Base-by-base conservation (phyloP, 1,284 basidiomycete genomes). In the Malassezia vespertilionis region DNA sequence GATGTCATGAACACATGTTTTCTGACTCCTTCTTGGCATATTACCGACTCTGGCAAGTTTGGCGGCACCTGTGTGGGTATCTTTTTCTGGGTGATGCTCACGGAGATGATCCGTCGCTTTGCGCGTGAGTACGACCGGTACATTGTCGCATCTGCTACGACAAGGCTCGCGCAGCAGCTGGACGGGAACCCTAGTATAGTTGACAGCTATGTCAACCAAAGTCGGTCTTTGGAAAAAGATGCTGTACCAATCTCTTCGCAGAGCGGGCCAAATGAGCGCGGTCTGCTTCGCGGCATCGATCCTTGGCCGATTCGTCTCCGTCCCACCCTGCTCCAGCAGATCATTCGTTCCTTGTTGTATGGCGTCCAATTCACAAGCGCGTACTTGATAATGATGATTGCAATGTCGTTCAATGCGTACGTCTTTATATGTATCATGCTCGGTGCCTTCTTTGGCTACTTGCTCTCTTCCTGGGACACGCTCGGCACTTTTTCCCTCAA, bases 381-480 rank as follows among this genome's bases (percentile, higher is more conserved):
- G 44, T 66, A 66, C 46, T 38, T 66, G 28, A 38, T 66, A 43
- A 66, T 66, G 63, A 46, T 66, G 23, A 59, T 64, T 33, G 54
- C 57, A 18, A 66, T 66, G 63, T 57, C 61, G 12, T 66, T 55
- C 52, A 66, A 66, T 53, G 63, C 61, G 30, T 66, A 59, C 58
- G 54, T 66, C 37, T 49, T 66, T 36, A 41, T 66, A 10, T 57
- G 57, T 9, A 60, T 66, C n/a, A 49, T 66, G 3, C 47, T 63
- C 11, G 63, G 63, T 21, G 56, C 58, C 9, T 52, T 63, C 38
- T 44, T 66, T 22, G 63, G 61, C 12, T 55, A 66, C 55, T 64
- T 66, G 34, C 53, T 58, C 37, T 57, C 62, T 23, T 57, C 60
- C 1, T 61, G 60, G 58, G 52, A 53, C 26, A 64, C 61, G 24